A percentile compares a stretch with the other conserved stretches of the same genome.
These are phyloP conservation scores for Chlamydomonas applanata DNA, from an alignment of 139 green algal species.

Conservation along the genomic window DNA sequence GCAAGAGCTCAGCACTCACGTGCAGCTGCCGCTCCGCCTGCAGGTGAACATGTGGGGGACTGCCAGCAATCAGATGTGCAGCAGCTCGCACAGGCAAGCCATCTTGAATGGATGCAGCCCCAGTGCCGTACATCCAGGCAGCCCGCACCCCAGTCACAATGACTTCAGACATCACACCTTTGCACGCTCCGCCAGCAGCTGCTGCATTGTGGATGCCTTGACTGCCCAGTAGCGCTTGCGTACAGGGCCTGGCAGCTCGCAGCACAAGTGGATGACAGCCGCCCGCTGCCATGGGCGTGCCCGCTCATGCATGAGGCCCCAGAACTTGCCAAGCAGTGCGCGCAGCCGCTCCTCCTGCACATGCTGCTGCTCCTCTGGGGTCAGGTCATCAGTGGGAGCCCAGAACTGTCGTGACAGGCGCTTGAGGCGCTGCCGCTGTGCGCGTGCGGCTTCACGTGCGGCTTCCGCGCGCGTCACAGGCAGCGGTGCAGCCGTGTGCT, in stretches of 20 bases:
- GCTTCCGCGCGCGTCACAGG: background rate
- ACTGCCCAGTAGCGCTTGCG: constrained; percentile 11
- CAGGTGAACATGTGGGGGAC: too few relatives aligned
- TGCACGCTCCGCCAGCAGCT: constrained; percentile 9
- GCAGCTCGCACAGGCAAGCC: too few relatives aligned
- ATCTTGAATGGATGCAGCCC: too few relatives aligned
- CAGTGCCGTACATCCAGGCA: too few relatives aligned
- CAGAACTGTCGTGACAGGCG: background rate
- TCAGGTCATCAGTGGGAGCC: background rate
- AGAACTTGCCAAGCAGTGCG: constrained; percentile 28
- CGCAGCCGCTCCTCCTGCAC: constrained; percentile 8
- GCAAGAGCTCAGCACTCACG: too few relatives aligned
- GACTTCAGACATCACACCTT: constrained; percentile 1
- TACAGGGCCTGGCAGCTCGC: background rate
- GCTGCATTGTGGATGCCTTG: constrained; percentile 27
- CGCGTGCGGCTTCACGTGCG: background rate
- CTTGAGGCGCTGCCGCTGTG: background rate
- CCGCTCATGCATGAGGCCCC: constrained; percentile 42
- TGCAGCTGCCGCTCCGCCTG: too few relatives aligned
- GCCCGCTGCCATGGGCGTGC: constrained; percentile 42
- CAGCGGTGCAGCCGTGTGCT: background rate
- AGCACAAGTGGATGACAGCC: constrained; percentile 30
- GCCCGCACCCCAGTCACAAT: too few relatives aligned
- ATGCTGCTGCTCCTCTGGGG: constrained; percentile 3
- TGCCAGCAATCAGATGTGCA: too few relatives aligned